A percentile compares a stretch with the other conserved stretches of the same genome.
Conservation (phyloP, 768 basidiomycete species). For the Daedalea quercina region DNA sequence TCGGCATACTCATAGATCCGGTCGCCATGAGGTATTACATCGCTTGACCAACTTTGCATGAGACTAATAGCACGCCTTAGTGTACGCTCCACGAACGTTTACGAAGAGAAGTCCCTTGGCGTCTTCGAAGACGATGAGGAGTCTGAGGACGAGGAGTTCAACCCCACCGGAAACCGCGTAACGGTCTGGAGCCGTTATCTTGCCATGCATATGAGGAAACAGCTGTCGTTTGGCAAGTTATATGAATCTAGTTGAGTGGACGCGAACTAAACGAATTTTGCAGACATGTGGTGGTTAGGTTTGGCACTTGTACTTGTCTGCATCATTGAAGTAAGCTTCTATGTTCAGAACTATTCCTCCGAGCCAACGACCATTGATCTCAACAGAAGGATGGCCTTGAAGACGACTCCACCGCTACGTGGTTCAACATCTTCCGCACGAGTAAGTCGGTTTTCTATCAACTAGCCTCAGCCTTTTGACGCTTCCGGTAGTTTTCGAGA, state of each 20-base stretch:
- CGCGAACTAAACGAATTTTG: not conserved
- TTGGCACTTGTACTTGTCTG: constrained; percentile 84
- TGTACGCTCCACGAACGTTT: constrained; percentile 89
- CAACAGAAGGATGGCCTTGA: constrained; percentile 52
- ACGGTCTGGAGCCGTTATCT: constrained; percentile 73
- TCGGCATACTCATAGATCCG: constrained; percentile 43
- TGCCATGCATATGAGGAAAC: constrained; percentile 75
- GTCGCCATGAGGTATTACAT: constrained; percentile 66
- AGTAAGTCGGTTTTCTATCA: constrained; percentile 35
- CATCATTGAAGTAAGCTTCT: constrained; percentile 73
- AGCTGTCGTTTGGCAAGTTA: constrained; percentile 80
- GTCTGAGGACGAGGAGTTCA: constrained; percentile 29
- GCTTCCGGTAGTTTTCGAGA: constrained; percentile 61
- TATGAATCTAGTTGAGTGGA: too few relatives aligned
- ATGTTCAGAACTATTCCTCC: too few relatives aligned
- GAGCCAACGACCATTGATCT: not conserved
- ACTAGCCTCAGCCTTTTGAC: not conserved
- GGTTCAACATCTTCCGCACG: constrained; percentile 84
- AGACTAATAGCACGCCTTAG: constrained; percentile 26
- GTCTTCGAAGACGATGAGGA: constrained; percentile 49
- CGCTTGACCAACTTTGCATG: not conserved
- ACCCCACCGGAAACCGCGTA: constrained; percentile 43
- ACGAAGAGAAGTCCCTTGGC: constrained; percentile 90
- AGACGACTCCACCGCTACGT: constrained; percentile 43
- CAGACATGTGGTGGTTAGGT: constrained; percentile 96